These are phyloP conservation scores for Amanita subjunquillea DNA, from an alignment of 768 basidiomycete species.

Conservation along the genomic window DNA sequence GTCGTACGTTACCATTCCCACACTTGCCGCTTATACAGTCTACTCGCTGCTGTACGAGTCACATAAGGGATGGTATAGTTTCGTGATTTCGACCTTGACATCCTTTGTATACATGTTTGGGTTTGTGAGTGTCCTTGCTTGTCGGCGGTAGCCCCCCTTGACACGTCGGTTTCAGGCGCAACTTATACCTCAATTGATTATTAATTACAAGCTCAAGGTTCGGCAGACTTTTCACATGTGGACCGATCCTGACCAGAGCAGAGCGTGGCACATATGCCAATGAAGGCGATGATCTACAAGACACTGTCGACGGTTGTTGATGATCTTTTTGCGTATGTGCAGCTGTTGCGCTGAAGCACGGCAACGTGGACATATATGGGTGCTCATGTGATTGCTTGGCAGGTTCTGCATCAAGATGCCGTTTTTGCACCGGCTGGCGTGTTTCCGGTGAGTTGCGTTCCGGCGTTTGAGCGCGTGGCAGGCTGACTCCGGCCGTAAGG, in stretches of 20 bases:
- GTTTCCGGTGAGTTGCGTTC: constrained; percentile 45
- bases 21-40: constrained; percentile 64
- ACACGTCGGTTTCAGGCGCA: constrained; percentile 47
- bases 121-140: constrained; percentile 62
- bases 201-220: constrained; percentile 96
- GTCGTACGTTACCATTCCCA: constrained; percentile 78
- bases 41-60: constrained; percentile 78
- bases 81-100: constrained; percentile 85
- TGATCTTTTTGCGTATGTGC: constrained; percentile 78
- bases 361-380: neutral
- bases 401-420: constrained; percentile 98
- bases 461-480: constrained; percentile 12
- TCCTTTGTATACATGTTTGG: constrained; percentile 96
- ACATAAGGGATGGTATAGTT: constrained; percentile 94
- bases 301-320: constrained; percentile 84
- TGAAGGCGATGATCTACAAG: constrained; percentile 98
- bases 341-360: neutral
- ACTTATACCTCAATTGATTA: constrained; percentile 80
- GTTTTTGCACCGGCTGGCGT: constrained; percentile 80
- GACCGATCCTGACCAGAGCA: constrained; percentile 18
- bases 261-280: constrained; percentile 97
- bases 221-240: constrained; percentile 15
- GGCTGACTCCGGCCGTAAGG: constrained; percentile 21
- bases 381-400: constrained; percentile 9
- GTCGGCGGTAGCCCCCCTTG: constrained; percentile 8